phyloP scores from a whole-genome alignment of 257 asterid species.

The Craterostigma plantagineum region DNA sequence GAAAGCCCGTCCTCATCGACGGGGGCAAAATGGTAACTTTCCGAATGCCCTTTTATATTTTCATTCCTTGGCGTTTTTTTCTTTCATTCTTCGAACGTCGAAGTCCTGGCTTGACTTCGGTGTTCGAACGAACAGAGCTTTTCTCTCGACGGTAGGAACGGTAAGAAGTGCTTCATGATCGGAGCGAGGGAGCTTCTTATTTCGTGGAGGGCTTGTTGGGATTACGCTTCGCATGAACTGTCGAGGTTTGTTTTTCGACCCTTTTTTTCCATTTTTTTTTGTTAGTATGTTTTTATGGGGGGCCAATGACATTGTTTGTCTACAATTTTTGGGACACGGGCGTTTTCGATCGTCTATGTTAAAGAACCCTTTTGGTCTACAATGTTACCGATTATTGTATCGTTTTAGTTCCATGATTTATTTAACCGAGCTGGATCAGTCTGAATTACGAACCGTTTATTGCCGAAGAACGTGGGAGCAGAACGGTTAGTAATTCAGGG shows the following conservation, averaged over 20 bases:
- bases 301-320: no score
- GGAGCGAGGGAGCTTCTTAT: conserved; percentile 36
- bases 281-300: not conserved
- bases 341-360: no score
- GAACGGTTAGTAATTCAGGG: no score
- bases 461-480: no score
- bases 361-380: no score
- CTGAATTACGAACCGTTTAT: no score
- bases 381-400: no score
- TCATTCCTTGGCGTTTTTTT: not conserved
- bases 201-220: conserved; percentile 42
- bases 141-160: conserved; percentile 14
- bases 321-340: no score
- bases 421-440: no score
- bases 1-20: conserved; percentile 23
- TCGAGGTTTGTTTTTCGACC: conserved; percentile 20
- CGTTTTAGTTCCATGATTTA: no score
- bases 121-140: conserved; percentile 10
- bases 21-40: conserved; percentile 26
- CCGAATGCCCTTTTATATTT: not conserved
- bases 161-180: conserved; percentile 23
- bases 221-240: conserved; percentile 13
- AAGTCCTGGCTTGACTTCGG: no score
- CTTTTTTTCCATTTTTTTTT: not conserved
- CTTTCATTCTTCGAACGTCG: no score